Evolutionary conservation across 495 filamentous ascomycete genomes (phyloP).

Genomic region (Daldinia vernicosa): DNA sequence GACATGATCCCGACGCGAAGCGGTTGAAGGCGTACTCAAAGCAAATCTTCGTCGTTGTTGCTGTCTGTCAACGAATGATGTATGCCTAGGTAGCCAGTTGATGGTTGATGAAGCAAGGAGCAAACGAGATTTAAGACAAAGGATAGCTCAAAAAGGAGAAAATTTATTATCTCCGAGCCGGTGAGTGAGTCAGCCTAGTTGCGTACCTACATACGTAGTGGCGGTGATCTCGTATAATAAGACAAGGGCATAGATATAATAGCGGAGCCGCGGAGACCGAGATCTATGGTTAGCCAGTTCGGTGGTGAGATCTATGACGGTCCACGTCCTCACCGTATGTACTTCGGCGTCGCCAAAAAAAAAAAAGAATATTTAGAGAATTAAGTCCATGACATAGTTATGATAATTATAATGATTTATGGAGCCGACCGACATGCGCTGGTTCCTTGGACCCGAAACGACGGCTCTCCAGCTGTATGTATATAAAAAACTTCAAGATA

Average conservation of each 20-base stretch:
- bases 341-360: background rate
- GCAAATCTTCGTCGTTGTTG: constrained; percentile 12
- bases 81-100: background rate
- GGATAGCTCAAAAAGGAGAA: constrained; percentile 3
- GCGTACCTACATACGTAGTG: background rate
- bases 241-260: background rate
- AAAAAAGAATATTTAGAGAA: background rate
- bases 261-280: background rate
- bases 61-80: constrained; percentile 7
- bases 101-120: background rate
- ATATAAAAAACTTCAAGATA: background rate
- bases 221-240: background rate
- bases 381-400: background rate
- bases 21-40: background rate
- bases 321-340: background rate
- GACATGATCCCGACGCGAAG: constrained; percentile 20
- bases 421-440: background rate
- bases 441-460: background rate
- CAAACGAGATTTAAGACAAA: background rate
- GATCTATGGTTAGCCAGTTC: background rate
- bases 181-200: background rate
- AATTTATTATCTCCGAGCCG: constrained; percentile 2
- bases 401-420: background rate
- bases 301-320: background rate
- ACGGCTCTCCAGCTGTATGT: background rate